phyloP scores from a whole-genome alignment of 202 grass and related monocot species.

The Alloteropsis angusta region DNA sequence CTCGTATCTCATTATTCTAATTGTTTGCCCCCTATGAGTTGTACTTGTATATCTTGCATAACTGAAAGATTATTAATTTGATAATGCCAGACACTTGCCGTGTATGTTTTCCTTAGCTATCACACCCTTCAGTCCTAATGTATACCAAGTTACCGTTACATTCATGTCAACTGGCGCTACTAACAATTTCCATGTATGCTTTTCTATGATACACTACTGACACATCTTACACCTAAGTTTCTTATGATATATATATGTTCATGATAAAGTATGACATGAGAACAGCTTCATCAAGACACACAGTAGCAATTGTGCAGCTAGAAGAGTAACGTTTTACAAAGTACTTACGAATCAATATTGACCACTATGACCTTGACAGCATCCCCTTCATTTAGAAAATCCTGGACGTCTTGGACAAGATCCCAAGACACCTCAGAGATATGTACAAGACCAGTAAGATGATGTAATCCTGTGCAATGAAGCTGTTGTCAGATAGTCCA shows the following conservation, averaged over 20 bases:
- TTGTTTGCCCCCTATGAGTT: not conserved
- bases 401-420: constrained; percentile 78
- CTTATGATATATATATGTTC: not conserved
- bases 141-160: constrained; percentile 3
- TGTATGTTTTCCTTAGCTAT: not conserved
- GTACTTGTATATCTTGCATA: not conserved
- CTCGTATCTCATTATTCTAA: not conserved
- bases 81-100: not conserved
- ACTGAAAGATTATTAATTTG: not conserved
- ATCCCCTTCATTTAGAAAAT: constrained; percentile 74
- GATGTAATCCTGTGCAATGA: constrained; percentile 42
- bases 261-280: not conserved
- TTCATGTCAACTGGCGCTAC: not conserved
- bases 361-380: constrained; percentile 67
- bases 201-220: not conserved
- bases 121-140: not conserved
- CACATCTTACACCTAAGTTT: not conserved
- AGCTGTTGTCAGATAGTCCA: not conserved
- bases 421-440: constrained; percentile 96
- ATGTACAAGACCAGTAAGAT: constrained; percentile 86
- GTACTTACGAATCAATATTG: constrained; percentile 56
- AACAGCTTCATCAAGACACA: not conserved
- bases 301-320: not conserved
- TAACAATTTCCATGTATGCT: not conserved
- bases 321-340: not conserved